Conservation (phyloP, 805 yeast species). For the Ogataea nonfermentans region DNA sequence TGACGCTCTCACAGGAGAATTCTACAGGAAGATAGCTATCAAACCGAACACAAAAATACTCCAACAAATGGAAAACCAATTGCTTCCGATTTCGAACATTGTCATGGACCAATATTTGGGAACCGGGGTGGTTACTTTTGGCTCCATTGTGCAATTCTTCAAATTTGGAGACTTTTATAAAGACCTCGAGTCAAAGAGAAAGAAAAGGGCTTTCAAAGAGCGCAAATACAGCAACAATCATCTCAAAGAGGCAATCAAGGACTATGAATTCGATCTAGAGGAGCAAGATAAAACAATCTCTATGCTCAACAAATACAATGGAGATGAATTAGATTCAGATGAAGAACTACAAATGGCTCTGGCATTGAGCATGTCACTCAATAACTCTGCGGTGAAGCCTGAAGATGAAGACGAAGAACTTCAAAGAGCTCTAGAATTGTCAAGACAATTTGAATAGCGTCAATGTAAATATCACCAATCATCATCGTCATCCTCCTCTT, state of each 20-base stretch:
- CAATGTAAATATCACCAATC: constrained; percentile 32
- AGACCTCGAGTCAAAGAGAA: constrained; percentile 17
- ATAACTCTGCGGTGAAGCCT: constrained; percentile 6
- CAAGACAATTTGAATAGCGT: constrained; percentile 8
- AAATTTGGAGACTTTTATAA: constrained; percentile 41
- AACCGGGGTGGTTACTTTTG: constrained; percentile 41
- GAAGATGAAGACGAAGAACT: constrained; percentile 34
- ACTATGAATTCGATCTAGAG: constrained; percentile 29
- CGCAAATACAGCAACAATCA: constrained; percentile 30
- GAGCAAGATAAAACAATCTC: constrained; percentile 22
- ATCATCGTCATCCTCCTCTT: constrained; percentile 67
- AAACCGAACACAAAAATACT: constrained; percentile 21
- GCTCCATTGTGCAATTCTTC: constrained; percentile 45
- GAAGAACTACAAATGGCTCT: constrained; percentile 43
- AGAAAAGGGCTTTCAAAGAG: constrained; percentile 22
- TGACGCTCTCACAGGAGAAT: constrained; percentile 43
- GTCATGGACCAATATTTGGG: constrained; percentile 23
- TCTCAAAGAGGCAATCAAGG: constrained; percentile 35
- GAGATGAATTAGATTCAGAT: constrained; percentile 37
- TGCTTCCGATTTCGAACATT: constrained; percentile 22
- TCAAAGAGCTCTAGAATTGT: constrained; percentile 23
- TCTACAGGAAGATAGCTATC: constrained; percentile 31
- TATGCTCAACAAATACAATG: constrained; percentile 46
- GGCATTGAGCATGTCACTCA: constrained; percentile 38
- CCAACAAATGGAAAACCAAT: constrained; percentile 15